A percentile compares a stretch with the other conserved stretches of the same genome.
phyloP scores from a whole-genome alignment of 257 asterid genomes.

The Cinchona pubescens region DNA sequence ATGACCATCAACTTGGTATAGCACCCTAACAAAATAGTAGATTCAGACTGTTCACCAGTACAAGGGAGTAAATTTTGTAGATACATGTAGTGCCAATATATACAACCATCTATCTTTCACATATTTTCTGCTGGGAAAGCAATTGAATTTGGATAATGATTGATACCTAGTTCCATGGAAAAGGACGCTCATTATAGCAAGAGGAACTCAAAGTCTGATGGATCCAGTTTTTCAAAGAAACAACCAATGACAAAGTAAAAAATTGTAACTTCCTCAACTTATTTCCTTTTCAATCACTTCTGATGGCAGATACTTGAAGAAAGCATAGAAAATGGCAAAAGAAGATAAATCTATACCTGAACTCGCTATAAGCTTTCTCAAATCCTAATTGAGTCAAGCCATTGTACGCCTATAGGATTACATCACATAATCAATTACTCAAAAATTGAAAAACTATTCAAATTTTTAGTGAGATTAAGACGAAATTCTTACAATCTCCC shows the following conservation, averaged over 20 bases:
- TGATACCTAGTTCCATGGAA: background rate
- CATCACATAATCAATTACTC: conserved; percentile 19
- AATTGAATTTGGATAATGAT: background rate
- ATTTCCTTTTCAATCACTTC: background rate
- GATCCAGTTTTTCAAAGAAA: background rate
- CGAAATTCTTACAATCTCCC: conserved; percentile 72
- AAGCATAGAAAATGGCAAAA: background rate
- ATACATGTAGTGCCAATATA: background rate
- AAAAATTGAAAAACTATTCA: conserved; percentile 17
- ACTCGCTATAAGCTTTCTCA: conserved; percentile 69
- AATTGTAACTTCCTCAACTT: background rate
- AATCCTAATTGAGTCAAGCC: conserved; percentile 93
- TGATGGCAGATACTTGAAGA: background rate
- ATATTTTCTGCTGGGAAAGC: background rate
- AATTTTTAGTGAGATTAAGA: conserved; percentile 6
- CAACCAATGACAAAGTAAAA: background rate
- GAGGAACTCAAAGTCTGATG: background rate
- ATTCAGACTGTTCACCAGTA: background rate
- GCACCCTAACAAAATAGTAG: background rate
- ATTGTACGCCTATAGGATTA: conserved; percentile 63
- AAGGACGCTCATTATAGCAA: background rate
- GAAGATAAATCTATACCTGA: conserved; percentile 50
- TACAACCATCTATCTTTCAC: background rate
- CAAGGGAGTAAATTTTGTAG: background rate
- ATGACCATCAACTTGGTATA: background rate